Conservation (phyloP, 495 filamentous ascomycete species). For the Neurospora pannonica region DNA sequence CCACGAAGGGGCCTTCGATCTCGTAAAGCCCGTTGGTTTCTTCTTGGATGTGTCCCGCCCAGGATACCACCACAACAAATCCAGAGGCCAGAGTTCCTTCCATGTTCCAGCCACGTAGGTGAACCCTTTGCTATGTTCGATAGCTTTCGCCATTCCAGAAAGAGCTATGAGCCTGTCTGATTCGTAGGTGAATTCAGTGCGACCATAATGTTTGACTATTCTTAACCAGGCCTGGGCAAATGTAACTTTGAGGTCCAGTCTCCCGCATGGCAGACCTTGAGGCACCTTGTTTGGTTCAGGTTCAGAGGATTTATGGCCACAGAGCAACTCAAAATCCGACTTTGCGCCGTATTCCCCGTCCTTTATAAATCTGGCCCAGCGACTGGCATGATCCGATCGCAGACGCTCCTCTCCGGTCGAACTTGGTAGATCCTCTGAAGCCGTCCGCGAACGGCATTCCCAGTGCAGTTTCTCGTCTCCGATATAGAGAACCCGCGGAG, state of each 20-base stretch:
- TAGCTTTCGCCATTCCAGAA: slow-evolving; percentile 9
- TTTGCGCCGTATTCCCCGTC: accelerated
- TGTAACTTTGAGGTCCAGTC: accelerated
- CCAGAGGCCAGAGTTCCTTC: slow-evolving; percentile 1
- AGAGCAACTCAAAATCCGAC: background rate
- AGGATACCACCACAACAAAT: slow-evolving; percentile 2
- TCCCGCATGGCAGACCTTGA: background rate
- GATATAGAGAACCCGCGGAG: background rate
- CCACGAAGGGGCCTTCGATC: background rate
- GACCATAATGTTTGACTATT: background rate
- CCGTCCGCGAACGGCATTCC: background rate
- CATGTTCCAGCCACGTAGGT: slow-evolving; percentile 13
- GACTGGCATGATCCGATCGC: background rate
- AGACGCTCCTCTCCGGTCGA: background rate
- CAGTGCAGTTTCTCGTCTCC: background rate
- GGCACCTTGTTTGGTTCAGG: background rate
- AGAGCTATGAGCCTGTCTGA: slow-evolving; percentile 14
- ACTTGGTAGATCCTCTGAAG: background rate
- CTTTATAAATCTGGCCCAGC: background rate
- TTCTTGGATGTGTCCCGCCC: background rate
- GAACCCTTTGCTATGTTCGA: slow-evolving; percentile 1
- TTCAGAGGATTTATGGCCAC: accelerated
- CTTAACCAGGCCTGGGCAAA: background rate
- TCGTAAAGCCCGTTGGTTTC: background rate
- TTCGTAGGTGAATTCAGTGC: slow-evolving; percentile 8